Evolutionary conservation across 768 basidiomycete genomes (phyloP), one percentile per base, ranked within the genome.

Genomic region (Lepiota brunneoincarnata): DNA sequence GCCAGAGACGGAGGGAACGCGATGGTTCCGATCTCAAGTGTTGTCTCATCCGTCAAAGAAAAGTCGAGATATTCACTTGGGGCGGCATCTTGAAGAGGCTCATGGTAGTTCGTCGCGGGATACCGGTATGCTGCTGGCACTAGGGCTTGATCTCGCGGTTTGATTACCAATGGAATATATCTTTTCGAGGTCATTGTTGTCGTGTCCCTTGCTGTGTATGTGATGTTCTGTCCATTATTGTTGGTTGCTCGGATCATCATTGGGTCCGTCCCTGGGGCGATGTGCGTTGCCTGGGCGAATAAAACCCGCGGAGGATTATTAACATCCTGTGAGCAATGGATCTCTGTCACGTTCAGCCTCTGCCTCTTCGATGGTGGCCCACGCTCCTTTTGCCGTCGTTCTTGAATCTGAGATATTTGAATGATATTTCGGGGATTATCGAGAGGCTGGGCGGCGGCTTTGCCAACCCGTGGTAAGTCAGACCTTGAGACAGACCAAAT

Each of bases 1-100:
- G 81, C 70, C 9, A 85, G 61, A 18, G 74, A 75, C 0, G 87
- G 86, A 1, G 89, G 87, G 28, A 84, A 57, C 4, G 75, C 69
- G 40, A 89, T 79, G 15, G 69, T 57, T 10, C 62, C 51, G 11
- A 87, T 69, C 6, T 59, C 53, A 0, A 63, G 54, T 0, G 61
- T 51, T 14, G 71, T 63, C 26, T 52, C 51, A 26, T 78, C 69
- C 49, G 79, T 75, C 1, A 79, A 66, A 55, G 70, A 64, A 39
- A 62, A 60, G 23, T 60, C 57, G 12, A 59, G 49, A 35, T 59
- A 50, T 38, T 15, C 14, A 11, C 12, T 36, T 12, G 5, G 49
- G 10, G 28, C 49, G 24, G 3, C 12, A 23, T 17, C 5, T 26
- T 7, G 24, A 11, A 39, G 24, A 39, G 14, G 20, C 7, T 31